Evolutionary conservation across 2,329 filamentous ascomycete species (phyloP).

Genomic region (Ilyonectria destructans): DNA sequence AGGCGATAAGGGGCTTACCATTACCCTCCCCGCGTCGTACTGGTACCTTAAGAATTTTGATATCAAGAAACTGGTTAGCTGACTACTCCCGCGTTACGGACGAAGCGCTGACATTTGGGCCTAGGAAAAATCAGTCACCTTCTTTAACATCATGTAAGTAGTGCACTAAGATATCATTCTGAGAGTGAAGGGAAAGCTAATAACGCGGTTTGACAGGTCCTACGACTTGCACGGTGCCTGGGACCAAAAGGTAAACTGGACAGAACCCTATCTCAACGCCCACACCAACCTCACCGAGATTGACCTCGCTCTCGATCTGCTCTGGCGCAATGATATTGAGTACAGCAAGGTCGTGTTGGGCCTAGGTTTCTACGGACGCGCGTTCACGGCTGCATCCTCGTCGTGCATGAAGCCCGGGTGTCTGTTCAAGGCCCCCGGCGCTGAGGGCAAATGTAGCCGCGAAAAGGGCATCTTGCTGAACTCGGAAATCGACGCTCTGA

Average conservation of each 20-base stretch:
- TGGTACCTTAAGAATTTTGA: constrained; percentile 53
- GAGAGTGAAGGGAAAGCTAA: background rate
- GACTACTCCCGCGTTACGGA: background rate
- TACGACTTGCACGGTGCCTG: constrained; percentile 32
- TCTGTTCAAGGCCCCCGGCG: background rate
- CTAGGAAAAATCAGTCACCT: constrained; percentile 12
- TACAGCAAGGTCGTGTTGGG: constrained; percentile 27
- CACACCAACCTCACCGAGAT: constrained; percentile 40
- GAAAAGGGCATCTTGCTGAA: constrained; percentile 22
- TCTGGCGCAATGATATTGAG: constrained; percentile 31
- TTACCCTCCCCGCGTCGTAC: constrained; percentile 42
- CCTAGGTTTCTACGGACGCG: constrained; percentile 37
- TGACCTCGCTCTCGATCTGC: constrained; percentile 16
- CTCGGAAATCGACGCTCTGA: constrained; percentile 18
- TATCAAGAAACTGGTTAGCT: constrained; percentile 35
- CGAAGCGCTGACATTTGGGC: background rate
- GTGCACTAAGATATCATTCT: background rate
- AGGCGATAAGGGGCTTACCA: constrained; percentile 11
- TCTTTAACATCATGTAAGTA: constrained; percentile 24
- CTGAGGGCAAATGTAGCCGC: constrained; percentile 15
- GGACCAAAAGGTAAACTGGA: constrained; percentile 19
- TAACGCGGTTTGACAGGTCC: background rate
- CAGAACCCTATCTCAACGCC: constrained; percentile 23
- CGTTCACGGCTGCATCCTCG: background rate
- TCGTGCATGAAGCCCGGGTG: constrained; percentile 27